Evolutionary conservation across 768 basidiomycete species (phyloP), one percentile per base, ranked within the genome.

Genomic region (Gymnopilus junonius): DNA sequence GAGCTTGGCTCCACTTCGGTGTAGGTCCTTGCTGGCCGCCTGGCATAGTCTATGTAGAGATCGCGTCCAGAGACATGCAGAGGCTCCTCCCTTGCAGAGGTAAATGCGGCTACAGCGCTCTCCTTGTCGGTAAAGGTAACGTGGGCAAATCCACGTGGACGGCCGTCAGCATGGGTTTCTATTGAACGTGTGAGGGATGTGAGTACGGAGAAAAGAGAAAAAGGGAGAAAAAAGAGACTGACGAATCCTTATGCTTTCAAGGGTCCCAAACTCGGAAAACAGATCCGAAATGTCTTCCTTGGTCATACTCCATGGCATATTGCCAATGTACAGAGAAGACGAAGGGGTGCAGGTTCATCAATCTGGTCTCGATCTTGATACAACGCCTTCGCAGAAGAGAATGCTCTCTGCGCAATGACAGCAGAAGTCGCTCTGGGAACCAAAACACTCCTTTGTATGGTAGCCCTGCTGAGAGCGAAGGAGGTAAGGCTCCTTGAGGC

Each of bases 271-370:
- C 25, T 75, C 69, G 21, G 67, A 71, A 66, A 86, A 82, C 17
- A 76, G 73, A 4, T 79, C 76, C 40, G 71, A 60, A 11, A 88
- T 51, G 46, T 85, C 77, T 21, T 70, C 71, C 63, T 78, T 80
- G 1, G 76, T 79, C 39, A 74, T 67, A 17, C 67, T 74, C 70
- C 75, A 91, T 53, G 86, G 84, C n/a, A 88, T n/a, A 65, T 87
- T 88, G 8, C 79, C 82, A 32, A 86, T 65, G 45, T 73, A 87
- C 54, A 87, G 67, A 2, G 74, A 75, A 10, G 72, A 72, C n/a
- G 71, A 73, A 6, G 83, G 82, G 71, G 15, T 4, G 37, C 7
- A 2, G 62, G 23, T 21, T 8, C 10, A 35, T 29, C 14, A 10
- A 32, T 35, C 10, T 17, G 57, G 61, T 62, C 69, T 21, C 34